Evolutionary conservation across 164 flowering plant genomes (phyloP), one percentile per base, ranked within the genome.

Genomic region (Macadamia tetraphylla): DNA sequence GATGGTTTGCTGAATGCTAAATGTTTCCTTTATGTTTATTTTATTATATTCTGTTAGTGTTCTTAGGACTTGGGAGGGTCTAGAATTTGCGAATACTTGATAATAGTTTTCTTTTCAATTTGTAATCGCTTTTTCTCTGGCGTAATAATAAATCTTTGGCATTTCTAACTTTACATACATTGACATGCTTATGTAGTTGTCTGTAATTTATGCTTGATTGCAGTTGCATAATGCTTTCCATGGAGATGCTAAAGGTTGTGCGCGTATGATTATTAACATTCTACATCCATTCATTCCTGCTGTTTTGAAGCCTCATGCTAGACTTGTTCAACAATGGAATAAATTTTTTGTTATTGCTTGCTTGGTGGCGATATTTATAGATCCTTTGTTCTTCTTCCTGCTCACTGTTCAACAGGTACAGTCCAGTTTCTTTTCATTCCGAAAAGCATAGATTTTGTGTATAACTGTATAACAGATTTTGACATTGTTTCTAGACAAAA

Each of bases 261-360:
- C 81, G 8, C 82, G 77, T 82, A 87, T 85, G 76, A 74, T 79
- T 52, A 67, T 63, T 23, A 81, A 87, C 64, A 74, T 73, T 67
- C 30, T 88, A 32, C 30, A 30, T 29, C 67, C 82, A 53, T 69
- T 68, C 74, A 30, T 87, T 70, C 90, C 89, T 58, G 89, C 90
- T 15, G 82, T 94, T 60, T 89, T 91, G 88, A 89, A 91, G 68
- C 96, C 97, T 72, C 97, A 94, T 81, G 70, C 88, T 49, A 86
- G 76, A 81, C 49, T 78, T 71, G 87, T 94, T 70, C 96, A 91
- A 67, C 80, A 70, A 30, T 94, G 97, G 98, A 94, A 86, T 80
- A 75, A 89, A 70, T 86, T 94, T 67, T 87, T 91, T 73, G 98
- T 83, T 65, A 84, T 89, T 66, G 86, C 91, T 56, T 91, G 92